Evolutionary conservation across 306 rosid species (phyloP).

Genomic region (Gastrolobium villosum): DNA sequence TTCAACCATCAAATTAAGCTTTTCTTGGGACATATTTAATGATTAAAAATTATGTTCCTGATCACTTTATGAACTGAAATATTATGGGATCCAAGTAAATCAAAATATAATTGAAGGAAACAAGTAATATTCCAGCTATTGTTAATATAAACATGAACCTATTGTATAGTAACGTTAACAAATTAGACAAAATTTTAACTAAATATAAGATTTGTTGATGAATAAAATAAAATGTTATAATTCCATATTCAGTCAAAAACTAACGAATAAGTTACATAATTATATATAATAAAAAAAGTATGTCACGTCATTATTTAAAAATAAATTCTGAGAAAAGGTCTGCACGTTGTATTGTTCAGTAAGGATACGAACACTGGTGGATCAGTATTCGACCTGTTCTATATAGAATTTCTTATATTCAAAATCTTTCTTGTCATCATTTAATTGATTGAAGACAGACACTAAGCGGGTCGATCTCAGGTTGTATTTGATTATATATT

Average conservation of each 20-base stretch:
- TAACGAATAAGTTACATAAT: neutral
- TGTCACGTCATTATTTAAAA: neutral
- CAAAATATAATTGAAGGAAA: neutral
- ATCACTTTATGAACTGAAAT: conserved; percentile 8
- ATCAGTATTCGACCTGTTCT: neutral
- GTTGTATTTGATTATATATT: conserved; percentile 32
- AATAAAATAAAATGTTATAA: conserved; percentile 19
- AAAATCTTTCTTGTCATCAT: conserved; percentile 2
- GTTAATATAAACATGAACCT: neutral
- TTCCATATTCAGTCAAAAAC: neutral
- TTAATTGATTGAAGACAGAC: conserved; percentile 2
- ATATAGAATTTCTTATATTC: too few relatives aligned
- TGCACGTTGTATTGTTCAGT: neutral
- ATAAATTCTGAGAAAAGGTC: neutral
- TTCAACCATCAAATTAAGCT: neutral
- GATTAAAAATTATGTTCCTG: neutral
- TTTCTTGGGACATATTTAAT: neutral
- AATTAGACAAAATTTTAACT: neutral
- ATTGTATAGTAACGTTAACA: neutral
- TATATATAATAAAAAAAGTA: neutral
- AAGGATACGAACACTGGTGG: conserved; percentile 14
- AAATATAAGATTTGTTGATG: neutral
- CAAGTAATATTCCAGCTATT: neutral
- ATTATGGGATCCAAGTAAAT: neutral
- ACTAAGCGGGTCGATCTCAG: conserved; percentile 7